Conservation (phyloP, 768 basidiomycete species). For the Lactifluus piperatus region DNA sequence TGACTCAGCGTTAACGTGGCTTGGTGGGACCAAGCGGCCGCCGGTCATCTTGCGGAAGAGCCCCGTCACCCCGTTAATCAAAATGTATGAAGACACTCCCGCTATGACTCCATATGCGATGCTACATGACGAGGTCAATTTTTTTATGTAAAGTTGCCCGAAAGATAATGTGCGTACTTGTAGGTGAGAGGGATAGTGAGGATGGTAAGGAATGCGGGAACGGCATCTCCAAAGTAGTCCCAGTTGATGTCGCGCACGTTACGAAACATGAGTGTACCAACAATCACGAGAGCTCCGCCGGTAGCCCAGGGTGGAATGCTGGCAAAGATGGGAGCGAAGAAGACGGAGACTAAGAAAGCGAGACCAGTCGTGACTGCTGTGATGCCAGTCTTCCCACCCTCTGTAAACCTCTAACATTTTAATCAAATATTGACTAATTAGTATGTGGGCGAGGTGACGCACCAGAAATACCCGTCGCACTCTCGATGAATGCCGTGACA, state of each 20-base stretch:
- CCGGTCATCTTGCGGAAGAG: constrained; percentile 43
- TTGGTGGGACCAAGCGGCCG: constrained; percentile 57
- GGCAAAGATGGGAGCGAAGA: constrained; percentile 85
- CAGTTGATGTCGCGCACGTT: constrained; percentile 83
- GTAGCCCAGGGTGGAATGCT: constrained; percentile 85
- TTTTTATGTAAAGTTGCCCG: background rate
- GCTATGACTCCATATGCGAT: constrained; percentile 88
- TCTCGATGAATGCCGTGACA: constrained; percentile 78
- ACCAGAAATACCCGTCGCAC: constrained; percentile 73
- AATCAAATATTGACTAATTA: background rate
- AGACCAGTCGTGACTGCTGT: constrained; percentile 66
- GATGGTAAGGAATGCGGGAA: constrained; percentile 78
- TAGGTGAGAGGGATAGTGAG: constrained; percentile 71
- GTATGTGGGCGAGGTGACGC: background rate
- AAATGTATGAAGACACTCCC: constrained; percentile 58
- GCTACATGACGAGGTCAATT: constrained; percentile 31
- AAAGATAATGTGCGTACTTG: constrained; percentile 41
- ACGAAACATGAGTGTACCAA: constrained; percentile 83
- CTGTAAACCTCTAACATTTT: constrained; percentile 29
- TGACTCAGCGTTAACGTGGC: constrained; percentile 52
- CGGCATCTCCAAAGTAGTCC: constrained; percentile 80
- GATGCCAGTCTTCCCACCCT: constrained; percentile 84
- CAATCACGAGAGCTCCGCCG: constrained; percentile 76
- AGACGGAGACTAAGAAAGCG: constrained; percentile 75
- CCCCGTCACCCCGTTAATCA: constrained; percentile 66